Conservation (phyloP, 1,139 yeast genomes). For the Nakaseomyces sp. region DNA sequence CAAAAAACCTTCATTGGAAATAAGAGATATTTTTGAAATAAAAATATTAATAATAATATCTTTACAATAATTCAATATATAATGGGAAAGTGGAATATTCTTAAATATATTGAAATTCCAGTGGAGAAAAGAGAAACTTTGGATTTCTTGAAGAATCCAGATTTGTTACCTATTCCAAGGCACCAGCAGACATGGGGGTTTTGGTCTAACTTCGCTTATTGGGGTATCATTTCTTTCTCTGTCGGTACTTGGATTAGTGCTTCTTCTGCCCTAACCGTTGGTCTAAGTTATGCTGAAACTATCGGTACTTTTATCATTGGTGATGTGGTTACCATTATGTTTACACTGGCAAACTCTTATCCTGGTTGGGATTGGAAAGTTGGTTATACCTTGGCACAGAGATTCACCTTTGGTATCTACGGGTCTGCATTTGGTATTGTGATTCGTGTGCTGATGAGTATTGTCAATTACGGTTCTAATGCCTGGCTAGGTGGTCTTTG, state of each 20-base stretch:
- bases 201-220: constrained; percentile 35
- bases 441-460: constrained; percentile 36
- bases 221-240: constrained; percentile 36
- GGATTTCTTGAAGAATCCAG: constrained; percentile 32
- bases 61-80: no score
- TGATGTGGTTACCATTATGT: constrained; percentile 34
- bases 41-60: no score
- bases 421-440: constrained; percentile 38
- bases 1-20: no score
- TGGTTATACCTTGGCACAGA: constrained; percentile 39
- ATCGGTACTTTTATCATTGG: constrained; percentile 38
- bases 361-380: constrained; percentile 41
- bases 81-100: constrained; percentile 5
- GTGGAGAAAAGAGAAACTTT: constrained; percentile 28
- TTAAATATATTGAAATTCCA: constrained; percentile 29
- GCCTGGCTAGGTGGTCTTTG: constrained; percentile 38
- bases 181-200: constrained; percentile 36
- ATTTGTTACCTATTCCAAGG: constrained; percentile 33
- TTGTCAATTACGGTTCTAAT: constrained; percentile 38
- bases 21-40: no score
- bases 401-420: constrained; percentile 40
- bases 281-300: constrained; percentile 36
- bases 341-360: constrained; percentile 36
- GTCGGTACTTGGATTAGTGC: constrained; percentile 39
- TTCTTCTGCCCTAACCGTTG: constrained; percentile 34